Evolutionary conservation across 192 early-diverging fungal species (phyloP), one percentile per base, ranked within the genome.

Genomic region (Backusella psychrophila): DNA sequence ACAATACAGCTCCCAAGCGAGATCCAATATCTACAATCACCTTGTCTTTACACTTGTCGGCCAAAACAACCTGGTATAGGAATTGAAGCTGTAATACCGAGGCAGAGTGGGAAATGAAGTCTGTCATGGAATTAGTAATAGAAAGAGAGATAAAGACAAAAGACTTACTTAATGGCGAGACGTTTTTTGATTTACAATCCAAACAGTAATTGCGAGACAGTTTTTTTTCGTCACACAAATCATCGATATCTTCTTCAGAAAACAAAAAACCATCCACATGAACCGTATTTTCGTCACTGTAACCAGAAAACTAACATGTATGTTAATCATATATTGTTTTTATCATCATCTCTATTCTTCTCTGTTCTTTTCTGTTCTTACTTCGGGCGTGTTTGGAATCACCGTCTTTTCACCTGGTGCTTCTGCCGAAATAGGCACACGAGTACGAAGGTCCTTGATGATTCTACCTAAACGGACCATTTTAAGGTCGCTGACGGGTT

Each of bases 101-200:
- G 1, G 89, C 86, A 38, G 89, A 90, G 71, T 90, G 89, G 0
- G 88, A 88, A 21, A 90, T 89, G 49, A 90, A 90, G 36, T 90
- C 86, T 81, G 74, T 67, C 0, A 63, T 69, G 17, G 29, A 17
- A 36, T 7, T 23, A 46, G 68, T 35, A 33, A 33, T 1, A 33
- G 33, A 33, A 33, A 33, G 33, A 33, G 33, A 33, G 33, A 33
- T 2, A 3, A 3, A 33, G 33, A 2, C 29, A 29, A 33, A 29
- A 33, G 1, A 66, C 84, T 71, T 74, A 85, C 84, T 80, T 59
- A 86, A 78, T 33, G 85, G 85, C 3, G 76, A 63, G 1, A 82
- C 81, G 33, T 88, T 82, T 53, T 81, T 78, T 39, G 87, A 87
- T 31, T 82, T 74, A 75, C 89, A 90, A 39, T 87, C 84, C 23